phyloP scores from a whole-genome alignment of 2,329 filamentous ascomycete genomes.

The Talaromyces sp. region DNA sequence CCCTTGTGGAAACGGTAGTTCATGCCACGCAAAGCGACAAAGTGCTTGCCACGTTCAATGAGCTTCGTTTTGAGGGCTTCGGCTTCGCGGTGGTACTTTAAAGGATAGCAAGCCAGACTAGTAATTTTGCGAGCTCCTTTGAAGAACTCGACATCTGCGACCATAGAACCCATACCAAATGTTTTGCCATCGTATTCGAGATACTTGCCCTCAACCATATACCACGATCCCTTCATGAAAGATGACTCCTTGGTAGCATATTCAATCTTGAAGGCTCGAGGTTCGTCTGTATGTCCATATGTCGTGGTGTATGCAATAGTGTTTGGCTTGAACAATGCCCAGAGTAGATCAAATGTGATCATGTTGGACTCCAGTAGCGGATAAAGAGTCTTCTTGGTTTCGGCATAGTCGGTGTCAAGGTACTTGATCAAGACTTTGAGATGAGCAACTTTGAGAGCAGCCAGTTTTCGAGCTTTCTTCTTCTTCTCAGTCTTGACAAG shows the following conservation, averaged over 20 bases:
- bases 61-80: constrained; percentile 62
- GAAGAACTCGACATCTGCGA: constrained; percentile 69
- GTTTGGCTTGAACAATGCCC: constrained; percentile 86
- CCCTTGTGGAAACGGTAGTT: constrained; percentile 81
- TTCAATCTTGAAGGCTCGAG: constrained; percentile 78
- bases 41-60: constrained; percentile 78
- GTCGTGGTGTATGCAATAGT: constrained; percentile 74
- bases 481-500: constrained; percentile 58
- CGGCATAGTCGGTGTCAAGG: constrained; percentile 75
- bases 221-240: constrained; percentile 70
- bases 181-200: constrained; percentile 85
- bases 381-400: constrained; percentile 74
- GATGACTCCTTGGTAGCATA: constrained; percentile 66
- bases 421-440: constrained; percentile 71
- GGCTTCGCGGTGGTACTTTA: constrained; percentile 75
- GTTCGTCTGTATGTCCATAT: constrained; percentile 72
- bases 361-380: constrained; percentile 76
- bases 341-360: constrained; percentile 84
- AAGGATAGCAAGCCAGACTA: constrained; percentile 70
- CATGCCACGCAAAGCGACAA: constrained; percentile 74
- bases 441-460: constrained; percentile 40
- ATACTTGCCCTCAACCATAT: constrained; percentile 69
- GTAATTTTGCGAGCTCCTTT: constrained; percentile 80
- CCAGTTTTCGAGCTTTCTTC: constrained; percentile 39
- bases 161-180: constrained; percentile 71